Evolutionary conservation across 495 filamentous ascomycete species (phyloP).

Genomic region (Penicillium waksmanii): DNA sequence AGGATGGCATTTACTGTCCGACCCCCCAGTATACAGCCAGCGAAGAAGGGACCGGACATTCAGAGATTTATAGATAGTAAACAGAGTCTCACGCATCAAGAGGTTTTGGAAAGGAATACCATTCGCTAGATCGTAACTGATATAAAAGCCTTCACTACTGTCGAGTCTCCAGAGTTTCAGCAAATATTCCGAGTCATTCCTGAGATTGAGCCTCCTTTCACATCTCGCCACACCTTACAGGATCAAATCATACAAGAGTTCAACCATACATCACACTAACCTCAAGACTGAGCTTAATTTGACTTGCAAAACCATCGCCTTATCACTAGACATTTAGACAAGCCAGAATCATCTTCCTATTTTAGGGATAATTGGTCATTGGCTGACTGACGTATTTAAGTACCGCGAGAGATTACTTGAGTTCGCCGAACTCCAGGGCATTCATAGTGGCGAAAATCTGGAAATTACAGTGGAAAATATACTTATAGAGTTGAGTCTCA

Average conservation of each 20-base stretch:
- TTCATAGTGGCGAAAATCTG: constrained; percentile 18
- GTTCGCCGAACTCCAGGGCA: constrained; percentile 16
- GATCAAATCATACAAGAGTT: constrained; percentile 9
- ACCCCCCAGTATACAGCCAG: no score
- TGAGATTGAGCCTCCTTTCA: constrained; percentile 11
- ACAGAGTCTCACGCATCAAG: background rate
- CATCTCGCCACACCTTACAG: constrained; percentile 11
- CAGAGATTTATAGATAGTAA: no score
- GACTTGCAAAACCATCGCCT: no score
- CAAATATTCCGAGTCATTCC: constrained; percentile 16
- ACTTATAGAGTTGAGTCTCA: constrained; percentile 5
- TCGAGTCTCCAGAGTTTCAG: constrained; percentile 11
- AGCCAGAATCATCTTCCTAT: constrained; percentile 20
- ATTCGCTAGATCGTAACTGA: background rate
- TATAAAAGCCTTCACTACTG: constrained; percentile 4
- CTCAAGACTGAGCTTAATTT: constrained; percentile 12
- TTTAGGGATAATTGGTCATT: constrained; percentile 17
- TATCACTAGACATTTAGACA: no score
- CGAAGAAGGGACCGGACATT: no score
- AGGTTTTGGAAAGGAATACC: background rate
- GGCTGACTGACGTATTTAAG: constrained; percentile 19
- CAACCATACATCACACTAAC: constrained; percentile 4
- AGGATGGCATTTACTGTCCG: no score
- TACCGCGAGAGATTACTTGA: constrained; percentile 18
- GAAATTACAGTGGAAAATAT: constrained; percentile 9